Base-by-base conservation (phyloP, 306 rosid species). In the Aeschynomene evenia region DNA sequence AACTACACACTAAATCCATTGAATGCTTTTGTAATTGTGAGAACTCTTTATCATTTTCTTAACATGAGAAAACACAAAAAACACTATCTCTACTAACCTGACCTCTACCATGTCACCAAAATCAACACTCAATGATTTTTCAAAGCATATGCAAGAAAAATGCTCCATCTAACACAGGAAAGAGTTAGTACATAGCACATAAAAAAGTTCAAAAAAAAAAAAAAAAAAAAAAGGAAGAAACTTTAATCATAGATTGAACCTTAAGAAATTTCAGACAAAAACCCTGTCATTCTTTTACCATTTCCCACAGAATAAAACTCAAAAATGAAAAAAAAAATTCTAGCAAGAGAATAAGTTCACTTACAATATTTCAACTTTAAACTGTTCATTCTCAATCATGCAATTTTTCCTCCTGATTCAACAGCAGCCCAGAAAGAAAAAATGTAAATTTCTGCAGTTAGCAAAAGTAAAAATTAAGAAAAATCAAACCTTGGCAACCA, bases 261-360 rank as follows among this genome's bases (percentile, higher is more conserved):
- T 52, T 18, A 8, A 34, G 21, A 19, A 36, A 37, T 45, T 46
- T 37, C 65, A 56, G 63, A 43, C 53, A 55, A 37, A 70, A 75
- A 64, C 59, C 68, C 74, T 56, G 28, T 16, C 33, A 68, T n/a
- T 24, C 39, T 2, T 53, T 67, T 57, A 19, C 10, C 11, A 26
- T 28, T 66, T 18, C 40, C 67, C 50, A 43, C 18, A 43, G 5
- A 13, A 43, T 13, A 45, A n/a, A n/a, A n/a, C 13, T 2, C 57
- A 24, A 14, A 67, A 52, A 20, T n/a, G n/a, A 22, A 20, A 7
- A 21, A 4, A 43, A 18, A 1, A 15, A 54, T 13, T 68, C 84
- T 66, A 80, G 66, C 78, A 66, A 54, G 9, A 66, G 13, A 66
- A 80, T 42, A 72, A 75, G 71, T 79, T 72, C 78, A 66, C 28